Evolutionary conservation across 371 early-diverging fungal species (phyloP).

Genomic region (Lichtheimia corymbifera): DNA sequence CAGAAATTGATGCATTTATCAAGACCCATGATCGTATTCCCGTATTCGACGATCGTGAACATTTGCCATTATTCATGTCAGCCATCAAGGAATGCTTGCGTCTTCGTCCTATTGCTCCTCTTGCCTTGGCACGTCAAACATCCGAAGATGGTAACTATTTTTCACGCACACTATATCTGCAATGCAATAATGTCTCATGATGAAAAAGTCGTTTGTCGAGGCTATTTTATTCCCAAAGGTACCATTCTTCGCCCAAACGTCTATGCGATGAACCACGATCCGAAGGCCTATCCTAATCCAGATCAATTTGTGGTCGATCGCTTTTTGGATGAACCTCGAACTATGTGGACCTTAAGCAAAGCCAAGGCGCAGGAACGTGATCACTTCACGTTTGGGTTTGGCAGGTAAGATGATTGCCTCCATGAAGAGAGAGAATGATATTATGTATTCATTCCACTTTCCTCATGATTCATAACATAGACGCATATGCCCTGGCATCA

Average conservation of each 20-base stretch:
- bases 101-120: conserved; percentile 5
- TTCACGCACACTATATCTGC: neutral
- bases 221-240: conserved; percentile 16
- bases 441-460: neutral
- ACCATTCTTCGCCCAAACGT: conserved; percentile 9
- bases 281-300: neutral
- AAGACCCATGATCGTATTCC: conserved; percentile 15
- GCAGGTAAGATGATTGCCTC: conserved; percentile 2
- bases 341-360: conserved; percentile 10
- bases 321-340: conserved; percentile 4
- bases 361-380: conserved; percentile 11
- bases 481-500: neutral
- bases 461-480: neutral
- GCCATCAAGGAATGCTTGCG: conserved; percentile 22
- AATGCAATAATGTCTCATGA: neutral
- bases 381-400: conserved; percentile 13
- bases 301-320: conserved; percentile 17
- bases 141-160: conserved; percentile 16
- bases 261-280: conserved; percentile 11
- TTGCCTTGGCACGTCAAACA: conserved; percentile 13
- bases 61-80: conserved; percentile 13
- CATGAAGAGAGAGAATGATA: neutral
- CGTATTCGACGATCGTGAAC: conserved; percentile 12
- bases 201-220: conserved; percentile 3
- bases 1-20: conserved; percentile 19